Evolutionary conservation across 2,329 filamentous ascomycete species (phyloP).

Genomic region (Delphinella strobiligena): DNA sequence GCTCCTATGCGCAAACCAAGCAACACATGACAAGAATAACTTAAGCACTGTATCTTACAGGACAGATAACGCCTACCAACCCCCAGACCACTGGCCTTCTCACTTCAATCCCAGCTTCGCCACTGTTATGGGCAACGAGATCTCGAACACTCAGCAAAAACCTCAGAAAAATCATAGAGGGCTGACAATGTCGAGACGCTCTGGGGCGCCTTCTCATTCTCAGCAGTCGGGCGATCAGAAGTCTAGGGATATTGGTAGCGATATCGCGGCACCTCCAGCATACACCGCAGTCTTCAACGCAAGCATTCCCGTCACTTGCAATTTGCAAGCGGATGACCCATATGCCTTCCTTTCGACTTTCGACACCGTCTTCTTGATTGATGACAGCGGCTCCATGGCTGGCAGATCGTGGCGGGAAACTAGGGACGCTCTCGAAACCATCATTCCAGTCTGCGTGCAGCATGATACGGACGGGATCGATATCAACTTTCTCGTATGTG

Average conservation of each 20-base stretch:
- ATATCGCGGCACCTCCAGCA: constrained; percentile 17
- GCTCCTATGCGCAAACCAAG: not conserved
- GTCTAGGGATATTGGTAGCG: too few relatives aligned
- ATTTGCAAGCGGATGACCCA: constrained; percentile 42
- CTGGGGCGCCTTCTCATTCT: too few relatives aligned
- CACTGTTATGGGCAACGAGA: not conserved
- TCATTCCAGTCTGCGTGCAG: constrained; percentile 69
- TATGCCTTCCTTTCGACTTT: constrained; percentile 69
- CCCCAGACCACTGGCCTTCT: too few relatives aligned
- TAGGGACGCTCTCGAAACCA: constrained; percentile 52
- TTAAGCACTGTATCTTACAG: too few relatives aligned
- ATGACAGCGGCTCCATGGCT: constrained; percentile 82
- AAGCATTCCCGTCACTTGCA: constrained; percentile 14
- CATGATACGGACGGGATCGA: constrained; percentile 81
- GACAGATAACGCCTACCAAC: too few relatives aligned
- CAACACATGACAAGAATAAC: too few relatives aligned
- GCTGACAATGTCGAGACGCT: too few relatives aligned
- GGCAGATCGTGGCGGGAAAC: constrained; percentile 69
- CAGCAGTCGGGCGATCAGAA: too few relatives aligned
- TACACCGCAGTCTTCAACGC: constrained; percentile 33
- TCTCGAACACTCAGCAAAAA: too few relatives aligned
- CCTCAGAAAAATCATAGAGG: too few relatives aligned
- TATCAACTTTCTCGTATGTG: constrained; percentile 59
- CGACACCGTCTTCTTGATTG: constrained; percentile 82
- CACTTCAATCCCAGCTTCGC: too few relatives aligned